Evolutionary conservation across 116 monocot species (phyloP).

Genomic region (Phalaenopsis hybrid): DNA sequence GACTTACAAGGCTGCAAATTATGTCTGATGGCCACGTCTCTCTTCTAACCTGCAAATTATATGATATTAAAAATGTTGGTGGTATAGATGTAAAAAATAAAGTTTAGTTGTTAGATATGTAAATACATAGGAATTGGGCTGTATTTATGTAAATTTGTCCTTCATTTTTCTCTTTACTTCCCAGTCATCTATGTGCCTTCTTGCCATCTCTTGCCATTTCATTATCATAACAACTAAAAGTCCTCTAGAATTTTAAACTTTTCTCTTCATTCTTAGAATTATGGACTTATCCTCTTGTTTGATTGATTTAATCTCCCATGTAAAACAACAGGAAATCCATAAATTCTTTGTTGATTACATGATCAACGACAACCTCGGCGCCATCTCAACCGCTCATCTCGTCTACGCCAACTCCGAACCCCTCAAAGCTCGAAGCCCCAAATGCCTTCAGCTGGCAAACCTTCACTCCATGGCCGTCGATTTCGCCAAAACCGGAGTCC

Average conservation of each 20-base stretch:
- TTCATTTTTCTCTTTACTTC: neutral
- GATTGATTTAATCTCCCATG: neutral
- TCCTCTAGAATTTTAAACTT: neutral
- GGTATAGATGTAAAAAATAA: too few species aligned
- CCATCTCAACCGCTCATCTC: conserved; percentile 79
- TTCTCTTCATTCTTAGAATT: neutral
- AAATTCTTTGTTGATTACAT: conserved; percentile 92
- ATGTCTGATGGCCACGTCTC: too few species aligned
- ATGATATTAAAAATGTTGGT: too few species aligned
- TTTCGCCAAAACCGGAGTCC: conserved; percentile 86
- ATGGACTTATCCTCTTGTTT: neutral
- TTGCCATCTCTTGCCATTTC: neutral
- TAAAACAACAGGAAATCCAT: conserved; percentile 79
- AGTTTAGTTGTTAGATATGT: too few species aligned
- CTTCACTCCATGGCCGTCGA: conserved; percentile 95
- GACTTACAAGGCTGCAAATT: too few species aligned
- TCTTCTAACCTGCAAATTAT: too few species aligned
- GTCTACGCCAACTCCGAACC: conserved; percentile 67
- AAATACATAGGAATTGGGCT: too few species aligned
- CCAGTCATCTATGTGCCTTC: neutral
- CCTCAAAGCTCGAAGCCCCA: conserved; percentile 60
- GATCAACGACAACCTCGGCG: conserved; percentile 75
- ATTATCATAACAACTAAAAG: neutral
- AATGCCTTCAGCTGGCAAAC: conserved; percentile 69
- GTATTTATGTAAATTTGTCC: too few species aligned